These are phyloP conservation scores for Suhomyces tanzawaensis DNA, from an alignment of 805 yeast species.

Conservation along the genomic window DNA sequence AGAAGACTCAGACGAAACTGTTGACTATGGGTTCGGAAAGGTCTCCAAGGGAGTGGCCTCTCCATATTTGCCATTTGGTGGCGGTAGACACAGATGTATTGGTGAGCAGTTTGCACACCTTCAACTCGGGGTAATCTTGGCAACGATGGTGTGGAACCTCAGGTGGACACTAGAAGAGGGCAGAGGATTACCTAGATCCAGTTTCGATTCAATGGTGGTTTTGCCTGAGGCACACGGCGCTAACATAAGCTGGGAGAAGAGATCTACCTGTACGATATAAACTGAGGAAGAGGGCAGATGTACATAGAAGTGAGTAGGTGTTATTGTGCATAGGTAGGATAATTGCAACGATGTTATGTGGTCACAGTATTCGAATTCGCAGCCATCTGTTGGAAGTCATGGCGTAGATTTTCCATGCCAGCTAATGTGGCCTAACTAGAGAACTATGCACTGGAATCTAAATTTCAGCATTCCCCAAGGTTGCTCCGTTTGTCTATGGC, in stretches of 20 bases:
- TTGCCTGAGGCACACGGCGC: slow-evolving; percentile 74
- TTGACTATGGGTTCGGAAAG: slow-evolving; percentile 93
- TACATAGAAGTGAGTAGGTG: too few species aligned
- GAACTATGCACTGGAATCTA: too few species aligned
- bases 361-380: too few species aligned
- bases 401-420: too few species aligned
- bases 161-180: slow-evolving; percentile 61
- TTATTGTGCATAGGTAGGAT: too few species aligned
- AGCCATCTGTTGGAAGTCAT: too few species aligned
- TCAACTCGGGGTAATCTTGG: slow-evolving; percentile 82
- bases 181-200: slow-evolving; percentile 59
- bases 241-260: slow-evolving; percentile 64
- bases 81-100: slow-evolving; percentile 98
- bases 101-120: slow-evolving; percentile 97
- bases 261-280: slow-evolving; percentile 31
- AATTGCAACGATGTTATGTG: too few species aligned
- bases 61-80: slow-evolving; percentile 96
- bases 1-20: slow-evolving; percentile 38
- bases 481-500: too few species aligned
- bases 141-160: slow-evolving; percentile 68
- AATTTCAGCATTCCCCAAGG: too few species aligned
- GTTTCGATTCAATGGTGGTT: slow-evolving; percentile 89
- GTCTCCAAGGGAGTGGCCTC: slow-evolving; percentile 93
- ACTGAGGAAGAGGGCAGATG: too few species aligned
- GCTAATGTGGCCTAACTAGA: too few species aligned